These are phyloP conservation scores for Moricandia moricandioides DNA, from an alignment of 345 rosid genomes.

Conservation along the genomic window DNA sequence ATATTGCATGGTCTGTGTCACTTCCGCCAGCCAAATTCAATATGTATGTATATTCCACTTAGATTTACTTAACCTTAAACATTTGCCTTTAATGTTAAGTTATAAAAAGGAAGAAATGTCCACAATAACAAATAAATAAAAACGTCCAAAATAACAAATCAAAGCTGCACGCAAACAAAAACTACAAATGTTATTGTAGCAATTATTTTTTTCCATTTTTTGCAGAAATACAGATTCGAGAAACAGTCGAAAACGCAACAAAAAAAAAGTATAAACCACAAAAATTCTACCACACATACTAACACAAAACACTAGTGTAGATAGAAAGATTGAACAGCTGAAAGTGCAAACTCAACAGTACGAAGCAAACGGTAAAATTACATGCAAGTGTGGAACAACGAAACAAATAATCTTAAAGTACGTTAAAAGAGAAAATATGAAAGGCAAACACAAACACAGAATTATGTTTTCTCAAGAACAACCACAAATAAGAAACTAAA, in stretches of 20 bases:
- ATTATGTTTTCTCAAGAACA: not conserved
- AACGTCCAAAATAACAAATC: not conserved
- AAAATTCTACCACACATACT: no score
- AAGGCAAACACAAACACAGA: not conserved
- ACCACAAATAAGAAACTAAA: not conserved
- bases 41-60: constrained; percentile 13
- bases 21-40: constrained; percentile 30
- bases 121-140: no score
- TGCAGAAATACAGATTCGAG: no score
- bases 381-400: no score
- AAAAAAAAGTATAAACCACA: no score
- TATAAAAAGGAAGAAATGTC: not conserved
- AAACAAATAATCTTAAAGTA: no score
- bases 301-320: no score
- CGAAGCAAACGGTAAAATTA: no score
- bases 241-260: no score
- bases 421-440: not conserved
- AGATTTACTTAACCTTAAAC: constrained; percentile 15
- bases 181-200: not conserved
- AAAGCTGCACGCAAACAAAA: not conserved
- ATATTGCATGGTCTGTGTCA: constrained; percentile 32
- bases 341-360: no score
- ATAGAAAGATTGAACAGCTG: no score
- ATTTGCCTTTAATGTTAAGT: not conserved
- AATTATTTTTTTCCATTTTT: no score